Conservation (phyloP, 2,329 filamentous ascomycete genomes). For the Macrophomina pseudophaseolina region DNA sequence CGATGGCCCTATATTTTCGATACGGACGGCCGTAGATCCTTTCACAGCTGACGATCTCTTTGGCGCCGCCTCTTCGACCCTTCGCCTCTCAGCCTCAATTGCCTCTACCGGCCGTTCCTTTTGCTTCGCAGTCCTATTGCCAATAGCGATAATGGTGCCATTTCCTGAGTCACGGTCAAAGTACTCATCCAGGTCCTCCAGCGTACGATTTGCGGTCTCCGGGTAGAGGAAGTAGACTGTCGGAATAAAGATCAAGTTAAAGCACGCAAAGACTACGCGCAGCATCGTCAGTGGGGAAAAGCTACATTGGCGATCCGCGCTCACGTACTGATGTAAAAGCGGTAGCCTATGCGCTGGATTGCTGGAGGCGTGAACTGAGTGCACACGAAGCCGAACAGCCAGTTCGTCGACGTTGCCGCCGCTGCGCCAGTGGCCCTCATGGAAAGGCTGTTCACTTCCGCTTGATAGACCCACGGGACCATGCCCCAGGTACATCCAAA, state of each 20-base stretch:
- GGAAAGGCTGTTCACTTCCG: slow-evolving; percentile 49
- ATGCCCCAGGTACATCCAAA: slow-evolving; percentile 37
- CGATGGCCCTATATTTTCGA: neutral
- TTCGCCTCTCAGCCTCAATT: slow-evolving; percentile 32
- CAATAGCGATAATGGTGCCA: slow-evolving; percentile 30
- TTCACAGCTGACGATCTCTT: neutral
- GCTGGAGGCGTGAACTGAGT: slow-evolving; percentile 54
- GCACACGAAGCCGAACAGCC: slow-evolving; percentile 51
- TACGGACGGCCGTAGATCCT: neutral
- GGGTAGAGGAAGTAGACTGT: slow-evolving; percentile 37
- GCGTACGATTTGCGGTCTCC: slow-evolving; percentile 35
- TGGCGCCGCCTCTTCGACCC: slow-evolving; percentile 26
- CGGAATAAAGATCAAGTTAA: slow-evolving; percentile 33
- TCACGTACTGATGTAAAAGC: slow-evolving; percentile 41
- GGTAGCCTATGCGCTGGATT: slow-evolving; percentile 49
- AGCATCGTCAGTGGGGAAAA: neutral
- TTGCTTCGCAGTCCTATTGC: slow-evolving; percentile 33
- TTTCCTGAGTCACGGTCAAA: slow-evolving; percentile 33
- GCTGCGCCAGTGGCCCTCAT: slow-evolving; percentile 52
- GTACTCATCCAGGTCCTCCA: slow-evolving; percentile 38
- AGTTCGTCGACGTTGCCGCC: slow-evolving; percentile 53
- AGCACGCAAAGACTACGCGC: slow-evolving; percentile 36
- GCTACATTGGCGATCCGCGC: too few relatives aligned
- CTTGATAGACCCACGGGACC: slow-evolving; percentile 51
- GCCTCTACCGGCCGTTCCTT: slow-evolving; percentile 31